Evolutionary conservation across 345 rosid species (phyloP).

Genomic region (Eucalyptus paniculata): DNA sequence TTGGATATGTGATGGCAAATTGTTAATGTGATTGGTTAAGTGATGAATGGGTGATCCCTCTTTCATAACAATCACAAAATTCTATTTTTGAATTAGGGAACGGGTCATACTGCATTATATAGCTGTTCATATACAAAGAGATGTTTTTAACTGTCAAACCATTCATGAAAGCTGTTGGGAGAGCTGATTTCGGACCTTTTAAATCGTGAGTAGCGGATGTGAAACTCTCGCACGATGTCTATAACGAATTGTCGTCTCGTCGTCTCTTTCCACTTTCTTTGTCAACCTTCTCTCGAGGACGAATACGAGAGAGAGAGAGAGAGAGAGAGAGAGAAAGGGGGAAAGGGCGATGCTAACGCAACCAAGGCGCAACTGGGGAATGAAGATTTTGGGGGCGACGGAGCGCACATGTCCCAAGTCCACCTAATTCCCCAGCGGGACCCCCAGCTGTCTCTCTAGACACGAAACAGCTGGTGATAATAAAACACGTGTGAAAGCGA

Average conservation of each 20-base stretch:
- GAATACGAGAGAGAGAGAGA: not conserved
- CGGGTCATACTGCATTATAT: not conserved
- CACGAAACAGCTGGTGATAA: not conserved
- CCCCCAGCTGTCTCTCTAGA: not conserved
- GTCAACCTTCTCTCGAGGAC: not conserved
- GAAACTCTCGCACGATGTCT: not conserved
- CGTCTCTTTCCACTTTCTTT: not conserved
- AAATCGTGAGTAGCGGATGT: not conserved
- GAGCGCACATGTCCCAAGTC: not conserved
- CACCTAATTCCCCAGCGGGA: not conserved
- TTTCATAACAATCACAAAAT: not conserved
- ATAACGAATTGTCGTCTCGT: not conserved
- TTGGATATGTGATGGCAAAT: not conserved
- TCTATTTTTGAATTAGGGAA: fast-evolving
- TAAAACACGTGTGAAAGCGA: not conserved
- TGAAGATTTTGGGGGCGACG: not conserved
- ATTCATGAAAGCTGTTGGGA: not conserved
- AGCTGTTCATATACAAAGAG: not conserved
- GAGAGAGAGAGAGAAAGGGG: not conserved
- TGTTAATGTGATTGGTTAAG: not conserved
- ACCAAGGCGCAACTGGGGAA: not conserved
- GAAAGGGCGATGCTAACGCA: not conserved
- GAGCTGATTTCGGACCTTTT: not conserved
- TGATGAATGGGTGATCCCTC: fast-evolving
- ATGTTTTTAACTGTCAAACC: not conserved